Base-by-base conservation (phyloP, 2,329 filamentous ascomycete species). In the Sphaerulina populicola region DNA sequence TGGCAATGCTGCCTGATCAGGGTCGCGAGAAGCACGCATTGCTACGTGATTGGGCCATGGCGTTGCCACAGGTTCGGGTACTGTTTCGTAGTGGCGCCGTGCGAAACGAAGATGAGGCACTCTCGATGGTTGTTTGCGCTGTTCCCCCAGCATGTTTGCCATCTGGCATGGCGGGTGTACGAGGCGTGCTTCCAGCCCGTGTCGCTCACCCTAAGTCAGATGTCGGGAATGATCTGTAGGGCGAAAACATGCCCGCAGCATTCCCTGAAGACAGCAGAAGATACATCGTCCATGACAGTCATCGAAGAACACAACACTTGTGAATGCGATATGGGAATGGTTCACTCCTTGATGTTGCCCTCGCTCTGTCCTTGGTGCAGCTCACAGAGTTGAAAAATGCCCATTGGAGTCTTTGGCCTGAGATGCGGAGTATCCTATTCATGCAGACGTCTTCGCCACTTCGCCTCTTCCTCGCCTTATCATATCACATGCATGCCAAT, bases 61-160 rank as follows among this genome's bases (percentile, higher is more conserved):
- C 43, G 36, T 18, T 53, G 15, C 51, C 51, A 30, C 35, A 49
- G 11, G 47, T 49, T 18, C 41, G 31, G 18, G 41, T 27, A 12
- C 49, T 46, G 51, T 30, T 50, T 9, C 12, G 38, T 11, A 31
- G 10, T 37, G 47, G 51, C 23, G 30, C 43, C 8, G 47, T 44
- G 37, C 10, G 10, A 31, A 49, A 42, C 46, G 51, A 53, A 30
- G 46, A 46, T 39, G 51, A 45, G 23, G 51, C 51, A 12, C 30
- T 53, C n/a, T 41, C 21, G 47, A 33, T 53, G 41, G 35, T 41
- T 23, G 40, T 38, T 18, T 37, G 40, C 29, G 47, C 47, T 36
- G 38, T 18, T 18, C 18, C 18, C 18, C 18, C 18, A 18, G 18
- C 18, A 18, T 18, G 18, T 18, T 18, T 18, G 18, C 18, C 18